Evolutionary conservation across 768 basidiomycete species (phyloP).

Genomic region (Lentinula sp.): DNA sequence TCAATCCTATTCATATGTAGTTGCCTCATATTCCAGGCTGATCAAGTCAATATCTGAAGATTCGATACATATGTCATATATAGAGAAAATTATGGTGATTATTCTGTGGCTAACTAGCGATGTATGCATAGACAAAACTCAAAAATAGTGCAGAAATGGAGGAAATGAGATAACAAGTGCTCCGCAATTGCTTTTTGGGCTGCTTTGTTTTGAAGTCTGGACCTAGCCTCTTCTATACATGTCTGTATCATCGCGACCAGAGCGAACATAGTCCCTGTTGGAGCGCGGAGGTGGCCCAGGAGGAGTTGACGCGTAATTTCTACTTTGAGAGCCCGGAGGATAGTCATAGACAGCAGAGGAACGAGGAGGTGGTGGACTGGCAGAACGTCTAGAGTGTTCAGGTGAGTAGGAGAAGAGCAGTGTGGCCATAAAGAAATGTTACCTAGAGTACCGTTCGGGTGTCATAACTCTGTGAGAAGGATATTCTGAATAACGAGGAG

Average conservation of each 20-base stretch:
- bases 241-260: constrained; percentile 2
- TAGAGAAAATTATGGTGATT: neutral
- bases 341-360: constrained; percentile 35
- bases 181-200: neutral
- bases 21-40: no score
- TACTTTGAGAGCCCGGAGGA: constrained; percentile 22
- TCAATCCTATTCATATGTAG: no score
- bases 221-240: constrained; percentile 1
- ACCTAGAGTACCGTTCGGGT: constrained; percentile 30
- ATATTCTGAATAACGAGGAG: constrained; percentile 48
- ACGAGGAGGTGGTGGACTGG: constrained; percentile 57
- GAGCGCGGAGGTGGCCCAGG: constrained; percentile 6
- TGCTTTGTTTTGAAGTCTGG: neutral
- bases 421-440: neutral
- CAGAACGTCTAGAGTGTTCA: constrained; percentile 56
- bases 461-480: constrained; percentile 31
- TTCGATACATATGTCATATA: neutral
- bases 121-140: neutral
- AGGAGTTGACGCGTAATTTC: neutral
- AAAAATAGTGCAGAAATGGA: neutral
- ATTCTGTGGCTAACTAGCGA: neutral
- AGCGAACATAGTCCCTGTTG: constrained; percentile 1
- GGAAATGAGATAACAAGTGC: neutral
- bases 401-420: neutral
- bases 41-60: neutral